Conservation (phyloP, 2,329 filamentous ascomycete species). For the Pyrenophora tritici-repentis region DNA sequence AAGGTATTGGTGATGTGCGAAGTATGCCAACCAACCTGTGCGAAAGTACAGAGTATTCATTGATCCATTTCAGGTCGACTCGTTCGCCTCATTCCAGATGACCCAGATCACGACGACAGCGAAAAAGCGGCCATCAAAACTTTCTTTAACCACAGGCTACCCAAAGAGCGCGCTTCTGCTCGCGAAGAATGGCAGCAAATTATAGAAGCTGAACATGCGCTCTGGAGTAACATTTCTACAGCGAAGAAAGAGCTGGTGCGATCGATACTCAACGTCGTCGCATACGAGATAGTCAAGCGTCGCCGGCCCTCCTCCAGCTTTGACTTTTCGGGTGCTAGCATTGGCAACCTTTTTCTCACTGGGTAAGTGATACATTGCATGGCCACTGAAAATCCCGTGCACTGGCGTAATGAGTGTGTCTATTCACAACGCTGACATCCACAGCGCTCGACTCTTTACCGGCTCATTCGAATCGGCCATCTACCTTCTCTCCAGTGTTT, state of each 20-base stretch:
- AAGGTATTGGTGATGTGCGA: constrained; percentile 73
- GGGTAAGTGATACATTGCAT: constrained; percentile 45
- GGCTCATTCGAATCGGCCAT: constrained; percentile 92
- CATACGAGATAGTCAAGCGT: constrained; percentile 56
- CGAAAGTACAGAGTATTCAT: not conserved
- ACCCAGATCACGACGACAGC: constrained; percentile 54
- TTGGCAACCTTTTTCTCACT: constrained; percentile 58
- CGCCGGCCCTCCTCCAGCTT: constrained; percentile 54
- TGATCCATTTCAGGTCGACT: constrained; percentile 68
- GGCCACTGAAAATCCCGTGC: not conserved
- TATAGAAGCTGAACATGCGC: constrained; percentile 76
- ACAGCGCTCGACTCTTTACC: constrained; percentile 82
- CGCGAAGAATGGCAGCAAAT: constrained; percentile 85
- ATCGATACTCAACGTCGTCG: constrained; percentile 56
- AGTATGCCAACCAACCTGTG: constrained; percentile 57
- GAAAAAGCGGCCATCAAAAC: constrained; percentile 73
- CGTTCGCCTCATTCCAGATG: constrained; percentile 83
- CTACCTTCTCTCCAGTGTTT: constrained; percentile 85
- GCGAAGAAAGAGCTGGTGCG: constrained; percentile 59
- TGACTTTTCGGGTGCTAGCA: constrained; percentile 56
- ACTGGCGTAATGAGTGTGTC: not conserved
- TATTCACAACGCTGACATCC: constrained; percentile 10
- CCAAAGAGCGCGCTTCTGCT: constrained; percentile 64
- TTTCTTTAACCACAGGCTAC: constrained; percentile 86
- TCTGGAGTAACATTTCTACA: constrained; percentile 67